Conservation (phyloP, 345 rosid species). For the Raphanus sativus region DNA sequence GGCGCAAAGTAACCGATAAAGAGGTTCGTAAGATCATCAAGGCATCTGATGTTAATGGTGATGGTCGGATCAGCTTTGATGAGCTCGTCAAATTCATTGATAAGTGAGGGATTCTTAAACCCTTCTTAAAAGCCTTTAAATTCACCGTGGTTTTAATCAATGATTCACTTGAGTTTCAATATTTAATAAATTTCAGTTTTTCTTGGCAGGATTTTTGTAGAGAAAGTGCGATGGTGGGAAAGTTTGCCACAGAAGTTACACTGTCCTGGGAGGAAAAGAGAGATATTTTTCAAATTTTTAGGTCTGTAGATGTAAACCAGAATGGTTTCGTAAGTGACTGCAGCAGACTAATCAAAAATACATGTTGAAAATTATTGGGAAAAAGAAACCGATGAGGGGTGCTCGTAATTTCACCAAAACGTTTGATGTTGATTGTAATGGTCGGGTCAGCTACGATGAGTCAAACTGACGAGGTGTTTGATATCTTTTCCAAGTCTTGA, state of each 20-base stretch:
- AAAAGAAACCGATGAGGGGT: constrained; percentile 52
- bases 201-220: background rate
- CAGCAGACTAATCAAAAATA: constrained; percentile 27
- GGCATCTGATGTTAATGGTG: constrained; percentile 51
- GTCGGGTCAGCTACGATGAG: constrained; percentile 56
- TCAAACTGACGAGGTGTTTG: constrained; percentile 47
- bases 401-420: constrained; percentile 51
- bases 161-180: too few species aligned
- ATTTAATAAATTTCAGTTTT: background rate
- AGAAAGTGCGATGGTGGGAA: background rate
- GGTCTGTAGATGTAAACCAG: constrained; percentile 50
- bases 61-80: constrained; percentile 38
- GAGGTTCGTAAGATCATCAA: constrained; percentile 50
- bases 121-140: background rate
- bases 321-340: constrained; percentile 55
- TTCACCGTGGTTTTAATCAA: background rate
- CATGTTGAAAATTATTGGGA: constrained; percentile 36
- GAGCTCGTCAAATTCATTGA: constrained; percentile 41
- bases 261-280: constrained; percentile 21
- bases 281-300: constrained; percentile 50
- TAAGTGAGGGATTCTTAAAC: constrained; percentile 37
- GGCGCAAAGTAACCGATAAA: constrained; percentile 51
- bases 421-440: constrained; percentile 55
- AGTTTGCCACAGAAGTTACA: background rate
- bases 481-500: too few species aligned